These are phyloP conservation scores for Wickerhamomyces strasburgensis DNA, from an alignment of 805 yeast genomes.

Conservation along the genomic window DNA sequence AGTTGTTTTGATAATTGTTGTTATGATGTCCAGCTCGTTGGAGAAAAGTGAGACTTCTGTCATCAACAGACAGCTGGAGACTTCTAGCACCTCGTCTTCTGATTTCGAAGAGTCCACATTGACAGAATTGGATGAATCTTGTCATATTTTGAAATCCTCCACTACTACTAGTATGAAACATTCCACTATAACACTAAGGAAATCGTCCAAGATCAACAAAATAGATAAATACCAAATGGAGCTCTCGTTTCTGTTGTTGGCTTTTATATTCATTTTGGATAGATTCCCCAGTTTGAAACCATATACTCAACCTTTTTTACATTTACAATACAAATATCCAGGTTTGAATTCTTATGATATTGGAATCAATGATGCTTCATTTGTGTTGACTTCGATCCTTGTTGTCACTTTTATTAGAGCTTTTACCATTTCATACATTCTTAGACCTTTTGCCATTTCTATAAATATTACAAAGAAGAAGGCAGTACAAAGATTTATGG, in stretches of 20 bases:
- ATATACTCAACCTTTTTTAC: constrained; percentile 33
- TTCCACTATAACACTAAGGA: no score
- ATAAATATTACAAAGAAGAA: constrained; percentile 43
- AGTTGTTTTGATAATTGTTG: no score
- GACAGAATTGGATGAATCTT: background rate
- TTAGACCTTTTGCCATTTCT: constrained; percentile 50
- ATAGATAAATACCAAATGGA: constrained; percentile 27
- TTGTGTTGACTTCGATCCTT: constrained; percentile 52
- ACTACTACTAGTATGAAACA: no score
- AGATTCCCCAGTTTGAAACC: constrained; percentile 25
- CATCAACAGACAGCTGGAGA: constrained; percentile 6
- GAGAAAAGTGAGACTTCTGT: constrained; percentile 12
- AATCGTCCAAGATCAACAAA: constrained; percentile 6
- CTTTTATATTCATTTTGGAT: constrained; percentile 20
- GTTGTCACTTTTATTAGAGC: constrained; percentile 54
- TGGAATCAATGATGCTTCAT: constrained; percentile 50
- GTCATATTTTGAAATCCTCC: no score
- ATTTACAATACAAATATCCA: constrained; percentile 34
- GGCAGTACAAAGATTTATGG: constrained; percentile 67
- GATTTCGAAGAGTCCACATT: constrained; percentile 5
- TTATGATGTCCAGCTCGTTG: background rate
- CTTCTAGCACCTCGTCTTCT: constrained; percentile 8
- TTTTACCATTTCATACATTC: constrained; percentile 49
- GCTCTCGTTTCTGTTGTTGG: constrained; percentile 22
- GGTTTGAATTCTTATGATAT: constrained; percentile 41